These are phyloP conservation scores for Pugionium cornutum DNA, from an alignment of 345 rosid species.

Conservation along the genomic window DNA sequence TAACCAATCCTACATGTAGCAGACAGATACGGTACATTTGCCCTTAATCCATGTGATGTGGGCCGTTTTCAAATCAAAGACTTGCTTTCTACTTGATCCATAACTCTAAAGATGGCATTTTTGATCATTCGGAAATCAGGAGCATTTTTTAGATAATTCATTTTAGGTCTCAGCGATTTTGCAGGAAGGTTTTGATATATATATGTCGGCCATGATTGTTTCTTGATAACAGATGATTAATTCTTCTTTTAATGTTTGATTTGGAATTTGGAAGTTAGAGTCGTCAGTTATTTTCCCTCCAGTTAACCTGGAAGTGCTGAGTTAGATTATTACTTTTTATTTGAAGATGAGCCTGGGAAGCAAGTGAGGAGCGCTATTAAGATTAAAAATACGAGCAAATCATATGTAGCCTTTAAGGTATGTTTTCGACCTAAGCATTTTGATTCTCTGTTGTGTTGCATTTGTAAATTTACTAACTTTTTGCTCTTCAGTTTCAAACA, in stretches of 20 bases:
- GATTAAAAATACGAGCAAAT: slow-evolving; percentile 93
- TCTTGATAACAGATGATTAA: not conserved
- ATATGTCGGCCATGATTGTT: slow-evolving; percentile 1
- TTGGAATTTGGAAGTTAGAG: slow-evolving; percentile 1
- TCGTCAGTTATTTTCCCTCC: not conserved
- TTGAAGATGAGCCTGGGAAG: slow-evolving; percentile 96
- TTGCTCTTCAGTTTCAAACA: slow-evolving; percentile 77
- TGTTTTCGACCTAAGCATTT: not conserved
- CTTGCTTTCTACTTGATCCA: not conserved
- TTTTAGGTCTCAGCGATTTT: not conserved
- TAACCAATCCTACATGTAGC: not conserved
- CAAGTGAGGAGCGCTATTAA: slow-evolving; percentile 93
- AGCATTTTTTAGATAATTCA: not conserved
- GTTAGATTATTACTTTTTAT: slow-evolving; percentile 1
- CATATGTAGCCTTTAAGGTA: slow-evolving; percentile 93
- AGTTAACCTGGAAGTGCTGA: slow-evolving; percentile 1
- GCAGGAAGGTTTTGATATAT: not conserved
- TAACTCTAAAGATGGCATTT: not conserved
- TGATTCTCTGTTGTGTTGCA: not conserved
- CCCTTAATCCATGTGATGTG: not conserved
- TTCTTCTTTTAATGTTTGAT: not conserved
- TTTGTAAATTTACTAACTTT: not conserved
- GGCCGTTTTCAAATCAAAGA: not conserved
- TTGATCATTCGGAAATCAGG: slow-evolving; percentile 4
- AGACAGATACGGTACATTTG: not conserved